Evolutionary conservation across 176 grass and related monocot species (phyloP), one percentile per base, ranked within the genome.

Genomic region (Oryza coarctata): DNA sequence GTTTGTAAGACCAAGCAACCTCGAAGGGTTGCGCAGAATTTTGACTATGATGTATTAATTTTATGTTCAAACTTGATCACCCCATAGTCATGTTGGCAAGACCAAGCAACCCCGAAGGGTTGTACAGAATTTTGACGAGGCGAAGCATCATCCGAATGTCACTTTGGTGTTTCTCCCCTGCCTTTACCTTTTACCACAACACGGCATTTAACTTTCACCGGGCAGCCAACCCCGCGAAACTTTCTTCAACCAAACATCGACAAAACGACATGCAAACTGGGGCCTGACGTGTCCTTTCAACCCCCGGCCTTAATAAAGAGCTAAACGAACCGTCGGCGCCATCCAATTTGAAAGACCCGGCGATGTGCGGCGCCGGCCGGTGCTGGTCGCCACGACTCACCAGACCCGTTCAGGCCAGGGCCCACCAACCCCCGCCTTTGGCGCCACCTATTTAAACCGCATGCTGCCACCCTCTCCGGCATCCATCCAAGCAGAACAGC

Each of bases 381-480:
- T 9, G 7, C 50, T 22, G 18, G 49, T 67, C 13, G 28, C 49
- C 55, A 57, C 17, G 31, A 63, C 72, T 45, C 47, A 62, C 64
- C 73, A 7, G 2, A 69, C 22, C 11, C 57, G 0, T 27, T 63
- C 49, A 1, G 9, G 47, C 38, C 25, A 55, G 17, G 10, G 3
- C 47, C 39, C 65, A 83, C 77, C 86, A 81, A 76, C 67, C 69
- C 69, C 75, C 32, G 11, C 5, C 30, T 27, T 82, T 22, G 3
- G 23, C 69, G 43, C 38, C 27, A 52, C 66, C 74, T 86, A 89
- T 92, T 74, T 92, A 89, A 71, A 58, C 35, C 6, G 8, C 45
- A 18, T 17, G 22, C 28, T 9, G 28, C 32, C 79, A 38, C 49
- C 28, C 55, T 38, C 15, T 55, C 33, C n/a, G 38, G 44, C 41